A percentile compares a stretch with the other conserved stretches of the same genome.
Conservation (phyloP, 352 stramenopile species). For the Plasmopara muralis region DNA sequence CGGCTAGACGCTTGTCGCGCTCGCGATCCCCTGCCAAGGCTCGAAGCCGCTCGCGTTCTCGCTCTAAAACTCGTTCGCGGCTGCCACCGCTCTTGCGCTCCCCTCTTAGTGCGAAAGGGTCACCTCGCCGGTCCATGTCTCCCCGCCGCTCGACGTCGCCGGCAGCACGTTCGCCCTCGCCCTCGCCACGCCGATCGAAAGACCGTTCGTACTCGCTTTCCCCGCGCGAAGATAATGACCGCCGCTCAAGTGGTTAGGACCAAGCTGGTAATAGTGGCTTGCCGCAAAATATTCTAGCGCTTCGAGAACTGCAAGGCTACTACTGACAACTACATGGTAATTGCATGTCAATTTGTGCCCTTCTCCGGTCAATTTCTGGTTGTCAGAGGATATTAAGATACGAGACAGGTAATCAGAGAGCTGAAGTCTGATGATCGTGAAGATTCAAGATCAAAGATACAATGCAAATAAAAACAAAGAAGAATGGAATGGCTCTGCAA, state of each 20-base stretch:
- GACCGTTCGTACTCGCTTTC: conserved; percentile 44
- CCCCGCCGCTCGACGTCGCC: conserved; percentile 32
- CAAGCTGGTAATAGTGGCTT: not conserved
- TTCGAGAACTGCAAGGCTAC: too few species aligned
- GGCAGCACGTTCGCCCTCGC: conserved; percentile 36
- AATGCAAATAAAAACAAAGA: conserved; percentile 44
- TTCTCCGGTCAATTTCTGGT: not conserved
- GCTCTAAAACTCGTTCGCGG: conserved; percentile 33
- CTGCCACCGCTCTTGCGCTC: conserved; percentile 35
- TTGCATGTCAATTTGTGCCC: too few species aligned
- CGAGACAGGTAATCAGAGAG: conserved; percentile 17
- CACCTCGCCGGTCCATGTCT: conserved; percentile 16
- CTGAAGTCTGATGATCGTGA: conserved; percentile 24
- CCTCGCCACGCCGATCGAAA: conserved; percentile 34
- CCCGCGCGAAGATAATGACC: conserved; percentile 31
- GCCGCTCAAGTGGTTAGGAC: conserved; percentile 23
- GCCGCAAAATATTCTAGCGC: not conserved
- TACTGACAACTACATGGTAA: too few species aligned
- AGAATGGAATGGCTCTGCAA: conserved; percentile 23
- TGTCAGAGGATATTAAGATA: not conserved
- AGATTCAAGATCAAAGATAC: conserved; percentile 32
- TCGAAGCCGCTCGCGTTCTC: conserved; percentile 33
- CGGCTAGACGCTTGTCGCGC: conserved; percentile 39
- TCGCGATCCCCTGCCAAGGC: conserved; percentile 45
- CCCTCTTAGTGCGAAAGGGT: conserved; percentile 13